These are phyloP conservation scores for Herpetomonas tarakana DNA, from an alignment of 208 protist species.

Conservation along the genomic window DNA sequence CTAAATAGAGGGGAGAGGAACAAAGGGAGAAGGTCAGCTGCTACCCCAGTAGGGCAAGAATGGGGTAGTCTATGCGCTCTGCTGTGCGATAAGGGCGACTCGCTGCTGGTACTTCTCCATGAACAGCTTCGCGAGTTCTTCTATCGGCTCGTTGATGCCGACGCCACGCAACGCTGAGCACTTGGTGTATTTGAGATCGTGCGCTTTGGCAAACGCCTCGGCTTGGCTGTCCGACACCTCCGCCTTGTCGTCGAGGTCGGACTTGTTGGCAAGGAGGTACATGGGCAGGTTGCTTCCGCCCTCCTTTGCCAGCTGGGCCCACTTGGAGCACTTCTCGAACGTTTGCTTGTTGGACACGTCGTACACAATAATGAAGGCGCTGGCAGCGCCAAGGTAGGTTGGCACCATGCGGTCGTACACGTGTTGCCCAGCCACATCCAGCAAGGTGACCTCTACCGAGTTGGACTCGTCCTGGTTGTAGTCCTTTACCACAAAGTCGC, in stretches of 20 bases:
- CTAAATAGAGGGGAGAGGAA: too few species aligned
- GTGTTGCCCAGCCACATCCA: constrained; percentile 85
- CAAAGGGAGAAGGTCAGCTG: too few species aligned
- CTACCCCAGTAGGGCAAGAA: too few species aligned
- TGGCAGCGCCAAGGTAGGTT: constrained; percentile 55
- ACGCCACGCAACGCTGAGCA: constrained; percentile 83
- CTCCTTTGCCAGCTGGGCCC: constrained; percentile 58
- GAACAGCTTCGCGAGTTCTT: constrained; percentile 65
- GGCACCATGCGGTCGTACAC: constrained; percentile 81
- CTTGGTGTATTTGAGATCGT: constrained; percentile 83
- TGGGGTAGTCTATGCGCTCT: too few species aligned
- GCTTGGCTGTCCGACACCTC: constrained; percentile 88
- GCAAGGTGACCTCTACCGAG: constrained; percentile 83
- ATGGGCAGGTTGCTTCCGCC: constrained; percentile 41
- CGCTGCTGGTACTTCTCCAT: constrained; percentile 75
- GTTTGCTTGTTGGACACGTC: constrained; percentile 89
- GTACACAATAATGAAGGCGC: constrained; percentile 87
- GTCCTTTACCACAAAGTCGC: constrained; percentile 91
- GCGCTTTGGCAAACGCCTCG: constrained; percentile 64
- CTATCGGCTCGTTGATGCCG: constrained; percentile 77
- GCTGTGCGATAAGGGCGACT: constrained; percentile 17
- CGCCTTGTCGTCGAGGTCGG: constrained; percentile 79
- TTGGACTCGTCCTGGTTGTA: constrained; percentile 70
- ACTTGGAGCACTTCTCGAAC: constrained; percentile 85
- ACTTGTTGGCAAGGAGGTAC: constrained; percentile 87